Evolutionary conservation across 169 alveolate species (phyloP).

Genomic region (Eimeria acervulina): DNA sequence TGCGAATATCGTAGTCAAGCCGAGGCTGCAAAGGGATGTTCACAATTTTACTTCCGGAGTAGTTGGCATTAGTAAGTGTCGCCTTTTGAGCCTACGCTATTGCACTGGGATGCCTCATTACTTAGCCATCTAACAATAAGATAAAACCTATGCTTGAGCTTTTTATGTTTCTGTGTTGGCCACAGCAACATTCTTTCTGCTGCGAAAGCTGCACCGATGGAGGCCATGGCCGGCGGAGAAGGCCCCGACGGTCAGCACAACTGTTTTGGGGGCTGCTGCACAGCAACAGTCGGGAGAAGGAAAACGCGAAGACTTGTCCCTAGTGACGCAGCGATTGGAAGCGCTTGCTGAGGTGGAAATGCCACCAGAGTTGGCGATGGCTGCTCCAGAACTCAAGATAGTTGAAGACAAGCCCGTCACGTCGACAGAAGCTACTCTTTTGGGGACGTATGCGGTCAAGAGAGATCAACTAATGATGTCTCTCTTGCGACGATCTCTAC

Average conservation of each 20-base stretch:
- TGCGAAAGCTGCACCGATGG: slow-evolving; percentile 73
- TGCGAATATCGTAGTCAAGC: slow-evolving; percentile 1
- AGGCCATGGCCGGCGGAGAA: background rate
- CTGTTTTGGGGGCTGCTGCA: background rate
- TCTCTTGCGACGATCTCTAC: slow-evolving; percentile 37
- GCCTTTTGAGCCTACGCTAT: background rate
- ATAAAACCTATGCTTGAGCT: background rate
- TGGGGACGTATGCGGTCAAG: slow-evolving; percentile 46
- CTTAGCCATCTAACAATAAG: background rate
- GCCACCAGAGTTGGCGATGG: slow-evolving; percentile 55
- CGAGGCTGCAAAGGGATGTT: slow-evolving; percentile 44
- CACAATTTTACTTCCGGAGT: slow-evolving; percentile 53
- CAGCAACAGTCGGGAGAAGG: background rate
- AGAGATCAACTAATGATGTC: slow-evolving; percentile 67
- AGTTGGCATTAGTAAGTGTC: slow-evolving; percentile 41
- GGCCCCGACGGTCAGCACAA: background rate
- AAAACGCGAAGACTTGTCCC: slow-evolving; percentile 13
- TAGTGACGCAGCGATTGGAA: slow-evolving; percentile 39
- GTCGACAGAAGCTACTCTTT: slow-evolving; percentile 1
- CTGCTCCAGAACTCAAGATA: slow-evolving; percentile 28
- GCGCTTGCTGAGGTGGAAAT: slow-evolving; percentile 34
- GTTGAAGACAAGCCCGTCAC: slow-evolving; percentile 51
- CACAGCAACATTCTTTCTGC: slow-evolving; percentile 56
- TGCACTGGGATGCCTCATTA: background rate
- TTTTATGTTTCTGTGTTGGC: background rate